These are phyloP conservation scores for Phytopythium cucurbitacearum DNA, from an alignment of 352 stramenopile species.

Conservation along the genomic window DNA sequence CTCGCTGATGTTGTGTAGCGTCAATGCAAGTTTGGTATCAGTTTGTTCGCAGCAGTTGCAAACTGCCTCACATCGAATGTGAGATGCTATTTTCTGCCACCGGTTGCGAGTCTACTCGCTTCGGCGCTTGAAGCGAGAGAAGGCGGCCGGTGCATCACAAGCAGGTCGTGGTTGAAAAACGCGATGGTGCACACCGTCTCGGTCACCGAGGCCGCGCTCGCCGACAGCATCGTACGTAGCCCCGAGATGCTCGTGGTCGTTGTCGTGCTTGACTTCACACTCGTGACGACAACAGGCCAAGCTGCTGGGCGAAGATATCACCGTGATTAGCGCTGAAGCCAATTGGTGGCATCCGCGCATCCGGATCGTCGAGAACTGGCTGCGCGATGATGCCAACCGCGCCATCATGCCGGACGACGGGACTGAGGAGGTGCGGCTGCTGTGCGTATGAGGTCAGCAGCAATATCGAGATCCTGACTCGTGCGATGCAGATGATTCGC, in stretches of 20 bases:
- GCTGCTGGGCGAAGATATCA: conserved; percentile 48
- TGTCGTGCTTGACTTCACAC: too few relatives aligned
- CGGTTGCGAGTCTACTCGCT: too few relatives aligned
- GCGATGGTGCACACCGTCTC: conserved; percentile 51
- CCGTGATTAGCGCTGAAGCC: conserved; percentile 19
- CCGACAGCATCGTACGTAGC: conserved; percentile 42
- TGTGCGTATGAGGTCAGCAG: background rate
- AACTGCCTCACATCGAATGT: too few relatives aligned
- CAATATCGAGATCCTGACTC: background rate
- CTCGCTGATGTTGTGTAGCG: too few relatives aligned
- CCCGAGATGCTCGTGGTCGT: background rate
- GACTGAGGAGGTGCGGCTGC: conserved; percentile 48
- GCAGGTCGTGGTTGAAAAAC: background rate
- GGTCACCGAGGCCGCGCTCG: conserved; percentile 45
- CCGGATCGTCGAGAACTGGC: conserved; percentile 66
- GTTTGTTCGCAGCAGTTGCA: too few relatives aligned
- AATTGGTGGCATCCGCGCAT: conserved; percentile 74
- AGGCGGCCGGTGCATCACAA: background rate
- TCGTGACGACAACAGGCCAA: conserved; percentile 20
- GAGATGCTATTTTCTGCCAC: too few relatives aligned
- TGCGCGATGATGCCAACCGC: conserved; percentile 54
- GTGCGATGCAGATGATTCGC: conserved; percentile 48
- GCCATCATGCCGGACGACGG: conserved; percentile 63
- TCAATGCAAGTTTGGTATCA: too few relatives aligned
- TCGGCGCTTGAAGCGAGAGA: too few relatives aligned